Base-by-base conservation (phyloP, 2,329 filamentous ascomycete species). In the Fusarium sublunatum region DNA sequence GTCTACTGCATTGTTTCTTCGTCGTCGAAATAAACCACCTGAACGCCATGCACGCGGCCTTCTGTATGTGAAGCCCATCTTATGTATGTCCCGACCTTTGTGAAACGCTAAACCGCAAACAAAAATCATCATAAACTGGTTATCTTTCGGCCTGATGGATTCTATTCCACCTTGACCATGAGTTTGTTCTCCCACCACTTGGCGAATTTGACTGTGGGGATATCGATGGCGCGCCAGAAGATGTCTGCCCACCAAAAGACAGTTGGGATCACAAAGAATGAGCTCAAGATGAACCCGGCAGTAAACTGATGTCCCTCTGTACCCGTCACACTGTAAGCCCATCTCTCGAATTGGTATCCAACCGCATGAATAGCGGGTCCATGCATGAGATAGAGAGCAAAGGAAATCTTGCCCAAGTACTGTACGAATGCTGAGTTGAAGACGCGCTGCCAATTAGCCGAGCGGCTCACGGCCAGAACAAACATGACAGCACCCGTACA, bases 301-400 rank as follows among this genome's bases (percentile, higher is more conserved):
- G 77, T 78, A 70, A 83, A 86, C 65, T 71, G 74, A 45, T 70
- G 64, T 13, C 77, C 79, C 49, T 84, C 80, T 5, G 74, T 74
- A 6, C 83, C 84, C 0, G 80, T 84, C 34, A 82, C 36, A 11
- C 72, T 70, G 72, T 81, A 86, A 1, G 77, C 81, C 74, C 79
- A 78, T 31, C 77, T 77, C 68, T 86, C 78, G 55, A 81, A 79
- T 31, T 79, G 75, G 64, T 85, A 86, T 10, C 84, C 84, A 15
- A 82, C 65, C 3, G 80, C 79, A 65, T 86, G 83, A 68, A 83
- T 78, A 3, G 82, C 78, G 4, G 83, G 82, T 1, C 85, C 84
- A 69, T 88, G 86, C 76, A 87, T 82, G 12, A 88, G 79, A 71
- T 88, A 88, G 25, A 88, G 70, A 45, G 84, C 81, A 69, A 86